Base-by-base conservation (phyloP, 2,329 filamentous ascomycete genomes). In the Plenodomus biglobosus region DNA sequence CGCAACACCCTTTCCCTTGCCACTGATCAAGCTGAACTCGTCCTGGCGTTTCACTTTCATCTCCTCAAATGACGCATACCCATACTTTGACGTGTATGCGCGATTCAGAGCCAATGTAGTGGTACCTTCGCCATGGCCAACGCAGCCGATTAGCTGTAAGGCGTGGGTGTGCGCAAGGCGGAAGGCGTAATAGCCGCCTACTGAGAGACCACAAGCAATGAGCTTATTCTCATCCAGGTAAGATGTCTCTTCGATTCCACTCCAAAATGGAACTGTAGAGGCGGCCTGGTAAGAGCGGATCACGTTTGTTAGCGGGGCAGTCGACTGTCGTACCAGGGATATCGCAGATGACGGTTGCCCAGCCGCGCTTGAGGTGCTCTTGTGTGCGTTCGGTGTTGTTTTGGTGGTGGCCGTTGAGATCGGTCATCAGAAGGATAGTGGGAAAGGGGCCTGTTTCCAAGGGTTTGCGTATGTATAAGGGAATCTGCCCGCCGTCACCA, bases 391-490 rank as follows among this genome's bases (percentile, higher is more conserved):
- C 66, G 0, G 67, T 70, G 44, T 70, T 70, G 30, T 70, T 81
- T 0, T 80, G 81, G n/a, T 80, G 70, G 59, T 83, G 82, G 19
- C 80, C 80, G 50, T 84, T 81, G 1, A 84, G 73, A 0, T 80
- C 80, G 0, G 79, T 83, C 53, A 83, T 77, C 19, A 84, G 75
- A 3, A 83, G 63, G 3, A 84, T 72, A 8, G 77, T 70, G 0
- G 81, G 80, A 3, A 75, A 77, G 0, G 76, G 75, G 6, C 73
- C 69, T 0, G 37, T 1, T 16, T 53, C 54, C 0, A 20, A 11
- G 0, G 86, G 86, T 1, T 82, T 62, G 8, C 86, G 81, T 44
- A 87, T 77, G 65, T 88, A 88, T 7, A 85, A 75, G 0, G 85
- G 84, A 38, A 90, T 83, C 0, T 66, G 44, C 2, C 73, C 64